Base-by-base conservation (phyloP, 495 filamentous ascomycete genomes). In the Haplographium delicatum region DNA sequence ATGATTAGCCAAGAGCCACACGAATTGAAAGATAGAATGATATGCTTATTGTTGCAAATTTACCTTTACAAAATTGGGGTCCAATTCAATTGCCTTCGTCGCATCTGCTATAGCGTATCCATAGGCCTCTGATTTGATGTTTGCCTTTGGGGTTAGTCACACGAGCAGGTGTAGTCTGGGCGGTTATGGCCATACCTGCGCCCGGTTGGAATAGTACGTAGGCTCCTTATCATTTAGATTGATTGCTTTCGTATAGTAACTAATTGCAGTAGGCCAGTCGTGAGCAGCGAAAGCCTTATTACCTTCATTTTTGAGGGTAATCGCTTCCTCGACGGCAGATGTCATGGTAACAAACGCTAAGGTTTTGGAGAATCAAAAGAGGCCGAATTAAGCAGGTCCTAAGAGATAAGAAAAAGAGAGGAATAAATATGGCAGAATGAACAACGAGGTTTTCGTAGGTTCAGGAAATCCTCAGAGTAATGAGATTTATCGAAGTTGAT, bases 81-180 rank as follows among this genome's bases (percentile, higher is more conserved):
- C 88, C 40, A 97, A 73, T 62, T 96, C 90, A 59, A 96, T 83
- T 16, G 94, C 91, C 68, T 87, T 90, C n/a, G 86, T 85, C 22
- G 93, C 94, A 70, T 99, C 93, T 20, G 84, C 74, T 54, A 96
- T 85, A 8, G 93, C 90, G 67, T 88, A 90, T 11, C 93, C 93
- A 67, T 89, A 96, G 22, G 91, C 77, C 70, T 99, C 93, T 44
- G 91, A 82, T 74, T 96, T 97, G 66, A 96, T 89, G 64, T 99
- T 79, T 47, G 88, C 86, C 88, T 95, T 64, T 9, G 43, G 30
- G 31, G 25, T 75, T 44, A 75, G 72, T 75, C 70, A 74, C 68
- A 64, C 69, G 68, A 73, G 66, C 70, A 58, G 7, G 31, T 25
- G n/a, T 10, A 19, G 26, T 20, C 19, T 40, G 24, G 39, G n/a